Conservation (phyloP, 208 protist species). For the Porcisia hertigi region DNA sequence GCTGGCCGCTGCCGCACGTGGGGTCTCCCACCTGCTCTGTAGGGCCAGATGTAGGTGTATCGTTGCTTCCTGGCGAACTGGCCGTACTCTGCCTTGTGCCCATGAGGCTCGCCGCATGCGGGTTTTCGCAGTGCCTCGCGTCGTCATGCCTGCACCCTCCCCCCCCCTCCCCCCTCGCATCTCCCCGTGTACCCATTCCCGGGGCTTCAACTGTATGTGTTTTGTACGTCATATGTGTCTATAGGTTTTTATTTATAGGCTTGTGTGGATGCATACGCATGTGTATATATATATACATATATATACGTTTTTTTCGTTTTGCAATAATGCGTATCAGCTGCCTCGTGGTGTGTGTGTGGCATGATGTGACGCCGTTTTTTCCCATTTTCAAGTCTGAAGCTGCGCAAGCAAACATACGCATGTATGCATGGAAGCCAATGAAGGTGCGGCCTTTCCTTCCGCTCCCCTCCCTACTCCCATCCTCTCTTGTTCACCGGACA, state of each 20-base stretch:
- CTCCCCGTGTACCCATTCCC: no score
- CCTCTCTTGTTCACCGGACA: not conserved
- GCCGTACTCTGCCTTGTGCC: not conserved
- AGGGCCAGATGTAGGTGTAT: not conserved
- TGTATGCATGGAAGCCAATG: no score
- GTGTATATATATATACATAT: slow-evolving; percentile 8
- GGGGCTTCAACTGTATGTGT: no score
- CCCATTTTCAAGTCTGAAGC: no score
- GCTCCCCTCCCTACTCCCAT: not conserved
- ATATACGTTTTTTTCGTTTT: not conserved
- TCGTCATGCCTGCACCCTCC: not conserved
- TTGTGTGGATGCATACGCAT: not conserved
- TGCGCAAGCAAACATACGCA: no score
- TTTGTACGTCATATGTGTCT: no score
- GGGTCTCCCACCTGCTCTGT: not conserved
- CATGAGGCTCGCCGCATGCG: not conserved
- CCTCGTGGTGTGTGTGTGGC: no score
- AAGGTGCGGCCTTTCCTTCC: no score
- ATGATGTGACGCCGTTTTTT: no score
- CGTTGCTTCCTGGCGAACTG: not conserved
- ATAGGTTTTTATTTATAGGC: no score
- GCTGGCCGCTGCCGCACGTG: not conserved
- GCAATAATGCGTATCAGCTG: no score
- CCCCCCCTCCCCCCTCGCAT: not conserved
- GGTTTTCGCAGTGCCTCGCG: not conserved